phyloP scores from a whole-genome alignment of 306 rosid genomes.

The Casuarina equisetifolia region DNA sequence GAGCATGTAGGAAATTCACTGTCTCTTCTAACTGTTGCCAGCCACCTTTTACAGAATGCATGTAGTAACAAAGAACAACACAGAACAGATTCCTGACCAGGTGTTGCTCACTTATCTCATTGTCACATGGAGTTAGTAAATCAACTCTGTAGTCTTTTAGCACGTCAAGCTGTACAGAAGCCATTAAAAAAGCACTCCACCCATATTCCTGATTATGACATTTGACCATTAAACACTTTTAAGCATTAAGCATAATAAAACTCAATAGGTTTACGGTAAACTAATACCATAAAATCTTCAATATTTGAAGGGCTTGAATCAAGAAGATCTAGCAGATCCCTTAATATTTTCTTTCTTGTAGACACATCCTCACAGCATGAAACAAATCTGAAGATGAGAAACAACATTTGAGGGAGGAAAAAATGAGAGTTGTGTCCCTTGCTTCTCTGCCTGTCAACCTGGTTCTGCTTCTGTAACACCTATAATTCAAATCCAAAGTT shows the following conservation, averaged over 20 bases:
- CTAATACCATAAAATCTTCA: constrained; percentile 94
- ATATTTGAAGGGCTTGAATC: constrained; percentile 90
- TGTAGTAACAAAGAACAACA: constrained; percentile 75
- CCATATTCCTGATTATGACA: constrained; percentile 72
- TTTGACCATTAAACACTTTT: constrained; percentile 26
- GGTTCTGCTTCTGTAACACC: constrained; percentile 87
- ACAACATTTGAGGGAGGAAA: constrained; percentile 86
- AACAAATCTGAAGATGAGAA: constrained; percentile 77
- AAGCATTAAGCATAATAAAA: constrained; percentile 19
- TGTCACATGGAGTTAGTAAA: constrained; percentile 43
- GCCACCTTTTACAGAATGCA: constrained; percentile 87
- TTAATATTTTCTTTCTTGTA: constrained; percentile 68
- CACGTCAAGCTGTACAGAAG: constrained; percentile 71
- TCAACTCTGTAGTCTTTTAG: constrained; percentile 52
- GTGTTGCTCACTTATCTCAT: constrained; percentile 55
- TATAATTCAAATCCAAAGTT: constrained; percentile 35
- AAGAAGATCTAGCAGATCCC: constrained; percentile 90
- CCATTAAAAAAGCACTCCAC: constrained; percentile 90
- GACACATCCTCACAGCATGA: constrained; percentile 67
- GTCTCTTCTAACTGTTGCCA: constrained; percentile 98
- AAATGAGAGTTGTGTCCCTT: constrained; percentile 71
- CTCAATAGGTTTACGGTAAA: neutral
- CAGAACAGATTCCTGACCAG: constrained; percentile 68
- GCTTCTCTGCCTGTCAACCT: constrained; percentile 68
- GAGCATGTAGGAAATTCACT: constrained; percentile 62